A percentile compares a stretch with the other conserved stretches of the same genome.
These are phyloP conservation scores for Ganoderma sinense DNA, from an alignment of 1,284 basidiomycete species.

Conservation along the genomic window DNA sequence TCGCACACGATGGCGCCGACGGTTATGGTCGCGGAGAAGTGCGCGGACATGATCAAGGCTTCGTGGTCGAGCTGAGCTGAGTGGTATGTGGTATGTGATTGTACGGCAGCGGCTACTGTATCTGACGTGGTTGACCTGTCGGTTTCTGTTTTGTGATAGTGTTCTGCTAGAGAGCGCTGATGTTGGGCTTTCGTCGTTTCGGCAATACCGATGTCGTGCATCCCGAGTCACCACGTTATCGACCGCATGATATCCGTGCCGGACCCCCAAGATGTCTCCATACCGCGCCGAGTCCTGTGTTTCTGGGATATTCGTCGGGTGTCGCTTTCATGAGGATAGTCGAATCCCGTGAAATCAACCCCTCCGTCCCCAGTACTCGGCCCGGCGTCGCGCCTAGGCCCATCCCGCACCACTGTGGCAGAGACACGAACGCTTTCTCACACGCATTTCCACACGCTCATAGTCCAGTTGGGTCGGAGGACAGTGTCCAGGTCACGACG, in stretches of 20 bases:
- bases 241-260: neutral
- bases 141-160: neutral
- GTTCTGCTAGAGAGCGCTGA: neutral
- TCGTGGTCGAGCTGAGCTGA: neutral
- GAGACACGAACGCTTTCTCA: no score
- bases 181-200: no score
- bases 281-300: neutral
- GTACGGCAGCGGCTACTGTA: no score
- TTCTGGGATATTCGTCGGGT: neutral
- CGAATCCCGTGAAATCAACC: no score
- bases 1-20: slow-evolving; percentile 48
- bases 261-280: neutral
- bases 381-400: no score
- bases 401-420: no score
- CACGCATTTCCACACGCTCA: no score
- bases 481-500: no score
- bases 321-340: neutral
- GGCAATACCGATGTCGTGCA: neutral
- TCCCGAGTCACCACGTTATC: neutral
- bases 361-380: no score
- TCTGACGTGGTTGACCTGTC: neutral
- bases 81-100: neutral
- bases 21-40: slow-evolving; percentile 46
- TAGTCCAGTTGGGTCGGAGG: no score
- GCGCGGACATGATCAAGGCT: slow-evolving; percentile 30